Evolutionary conservation across 208 protist species (phyloP).

Genomic region (Porcisia deanei): DNA sequence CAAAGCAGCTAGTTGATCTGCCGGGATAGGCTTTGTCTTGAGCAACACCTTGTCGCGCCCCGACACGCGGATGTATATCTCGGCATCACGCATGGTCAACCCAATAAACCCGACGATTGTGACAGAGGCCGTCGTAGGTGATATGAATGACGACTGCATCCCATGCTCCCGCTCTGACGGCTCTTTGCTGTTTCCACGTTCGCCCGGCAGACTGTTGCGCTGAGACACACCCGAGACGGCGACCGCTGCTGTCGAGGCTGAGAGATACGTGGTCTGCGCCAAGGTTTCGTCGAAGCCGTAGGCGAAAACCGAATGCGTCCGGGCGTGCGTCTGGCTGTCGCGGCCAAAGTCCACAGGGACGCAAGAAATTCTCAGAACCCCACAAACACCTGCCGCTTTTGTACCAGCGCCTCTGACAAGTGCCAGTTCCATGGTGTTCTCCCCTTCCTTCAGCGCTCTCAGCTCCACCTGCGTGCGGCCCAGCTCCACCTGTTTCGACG

Average conservation of each 20-base stretch:
- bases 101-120: slow-evolving; percentile 37
- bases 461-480: slow-evolving; percentile 62
- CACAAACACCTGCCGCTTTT: slow-evolving; percentile 39
- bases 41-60: slow-evolving; percentile 25
- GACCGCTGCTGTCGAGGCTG: neutral
- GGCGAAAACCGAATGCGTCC: slow-evolving; percentile 20
- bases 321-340: neutral
- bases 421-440: slow-evolving; percentile 47
- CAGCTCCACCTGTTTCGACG: slow-evolving; percentile 38
- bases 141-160: neutral
- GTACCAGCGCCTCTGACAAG: slow-evolving; percentile 51
- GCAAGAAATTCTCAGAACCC: slow-evolving; percentile 48
- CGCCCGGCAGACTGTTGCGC: neutral
- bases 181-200: neutral
- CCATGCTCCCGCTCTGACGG: neutral
- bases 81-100: slow-evolving; percentile 22
- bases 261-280: slow-evolving; percentile 20
- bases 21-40: slow-evolving; percentile 35
- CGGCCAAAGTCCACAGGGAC: slow-evolving; percentile 46
- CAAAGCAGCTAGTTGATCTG: slow-evolving; percentile 28
- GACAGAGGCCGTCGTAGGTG: slow-evolving; percentile 16
- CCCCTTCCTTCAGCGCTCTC: slow-evolving; percentile 23
- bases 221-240: neutral
- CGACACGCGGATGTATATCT: slow-evolving; percentile 47
- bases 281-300: slow-evolving; percentile 20